phyloP scores from a whole-genome alignment of 2,329 filamentous ascomycete genomes.

The Camptophora hylomeconis region DNA sequence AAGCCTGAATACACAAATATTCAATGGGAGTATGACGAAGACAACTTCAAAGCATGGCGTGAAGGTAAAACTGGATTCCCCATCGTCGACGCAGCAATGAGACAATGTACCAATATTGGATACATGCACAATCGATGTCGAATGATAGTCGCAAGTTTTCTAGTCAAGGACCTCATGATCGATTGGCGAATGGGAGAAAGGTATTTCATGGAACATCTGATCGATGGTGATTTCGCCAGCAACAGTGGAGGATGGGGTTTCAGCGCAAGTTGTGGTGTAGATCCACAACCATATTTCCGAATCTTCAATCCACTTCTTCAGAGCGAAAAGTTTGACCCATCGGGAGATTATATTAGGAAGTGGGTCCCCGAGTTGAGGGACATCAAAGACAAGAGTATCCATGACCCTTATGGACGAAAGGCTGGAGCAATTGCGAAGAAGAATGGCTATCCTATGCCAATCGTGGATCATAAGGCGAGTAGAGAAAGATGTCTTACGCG shows the following conservation, averaged over 20 bases:
- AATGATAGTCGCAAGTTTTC: slow-evolving; percentile 72
- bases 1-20: slow-evolving; percentile 78
- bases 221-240: slow-evolving; percentile 68
- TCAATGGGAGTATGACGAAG: slow-evolving; percentile 62
- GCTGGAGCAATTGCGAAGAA: slow-evolving; percentile 46
- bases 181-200: slow-evolving; percentile 75
- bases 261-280: slow-evolving; percentile 56
- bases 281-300: slow-evolving; percentile 80
- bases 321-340: slow-evolving; percentile 70
- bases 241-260: slow-evolving; percentile 65
- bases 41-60: slow-evolving; percentile 61
- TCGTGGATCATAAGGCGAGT: slow-evolving; percentile 60
- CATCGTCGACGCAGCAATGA: slow-evolving; percentile 77
- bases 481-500: slow-evolving; percentile 54
- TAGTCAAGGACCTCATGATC: slow-evolving; percentile 65
- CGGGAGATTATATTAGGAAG: slow-evolving; percentile 66
- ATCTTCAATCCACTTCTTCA: slow-evolving; percentile 81
- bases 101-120: slow-evolving; percentile 53
- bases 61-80: slow-evolving; percentile 65
- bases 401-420: slow-evolving; percentile 65
- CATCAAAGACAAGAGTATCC: slow-evolving; percentile 44
- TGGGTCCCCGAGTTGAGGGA: slow-evolving; percentile 66
- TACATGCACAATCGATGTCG: slow-evolving; percentile 80
- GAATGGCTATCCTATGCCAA: slow-evolving; percentile 58
- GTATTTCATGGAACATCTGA: slow-evolving; percentile 69